Evolutionary conservation across 495 filamentous ascomycete species (phyloP).

Genomic region (Staphylotrichum longicolle): DNA sequence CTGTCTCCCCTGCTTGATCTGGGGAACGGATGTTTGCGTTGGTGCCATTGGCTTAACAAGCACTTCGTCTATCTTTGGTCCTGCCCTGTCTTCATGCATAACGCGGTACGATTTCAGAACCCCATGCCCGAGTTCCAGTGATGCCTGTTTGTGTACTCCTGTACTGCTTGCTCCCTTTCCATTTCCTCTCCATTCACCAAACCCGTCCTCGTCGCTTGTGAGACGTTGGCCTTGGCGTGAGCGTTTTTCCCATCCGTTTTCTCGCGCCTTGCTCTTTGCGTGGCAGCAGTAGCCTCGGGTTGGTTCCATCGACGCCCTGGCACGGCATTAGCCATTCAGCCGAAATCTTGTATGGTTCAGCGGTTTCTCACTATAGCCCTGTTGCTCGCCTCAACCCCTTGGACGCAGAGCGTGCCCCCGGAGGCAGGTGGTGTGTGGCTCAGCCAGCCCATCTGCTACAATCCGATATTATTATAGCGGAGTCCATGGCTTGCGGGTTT

Average conservation of each 20-base stretch:
- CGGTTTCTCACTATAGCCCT: constrained; percentile 45
- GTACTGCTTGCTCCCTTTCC: constrained; percentile 5
- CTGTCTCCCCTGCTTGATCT: constrained; percentile 31
- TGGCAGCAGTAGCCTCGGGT: constrained; percentile 39
- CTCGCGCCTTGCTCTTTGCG: constrained; percentile 30
- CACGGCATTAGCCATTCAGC: constrained; percentile 57
- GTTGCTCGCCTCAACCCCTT: constrained; percentile 30
- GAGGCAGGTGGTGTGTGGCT: constrained; percentile 49
- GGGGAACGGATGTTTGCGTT: constrained; percentile 35
- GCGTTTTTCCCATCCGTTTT: constrained; percentile 32
- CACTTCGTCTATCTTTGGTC: constrained; percentile 28
- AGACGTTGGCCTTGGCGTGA: constrained; percentile 25
- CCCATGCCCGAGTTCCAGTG: constrained; percentile 26
- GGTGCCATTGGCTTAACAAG: constrained; percentile 32
- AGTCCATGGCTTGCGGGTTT: constrained; percentile 42
- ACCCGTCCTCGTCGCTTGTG: constrained; percentile 18
- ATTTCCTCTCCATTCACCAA: constrained; percentile 3
- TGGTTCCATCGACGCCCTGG: constrained; percentile 46
- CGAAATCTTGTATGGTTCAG: constrained; percentile 46
- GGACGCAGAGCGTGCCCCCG: not conserved
- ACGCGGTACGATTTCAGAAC: constrained; percentile 26
- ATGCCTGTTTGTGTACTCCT: constrained; percentile 22
- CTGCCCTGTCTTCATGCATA: constrained; percentile 32
- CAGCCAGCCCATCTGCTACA: constrained; percentile 43
- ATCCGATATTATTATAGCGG: constrained; percentile 41